Percentiles rank a stretch among this genome's conserved stretches.
Evolutionary conservation across 1,139 yeast species (phyloP).

Genomic region (Hansenula lynferdii): DNA sequence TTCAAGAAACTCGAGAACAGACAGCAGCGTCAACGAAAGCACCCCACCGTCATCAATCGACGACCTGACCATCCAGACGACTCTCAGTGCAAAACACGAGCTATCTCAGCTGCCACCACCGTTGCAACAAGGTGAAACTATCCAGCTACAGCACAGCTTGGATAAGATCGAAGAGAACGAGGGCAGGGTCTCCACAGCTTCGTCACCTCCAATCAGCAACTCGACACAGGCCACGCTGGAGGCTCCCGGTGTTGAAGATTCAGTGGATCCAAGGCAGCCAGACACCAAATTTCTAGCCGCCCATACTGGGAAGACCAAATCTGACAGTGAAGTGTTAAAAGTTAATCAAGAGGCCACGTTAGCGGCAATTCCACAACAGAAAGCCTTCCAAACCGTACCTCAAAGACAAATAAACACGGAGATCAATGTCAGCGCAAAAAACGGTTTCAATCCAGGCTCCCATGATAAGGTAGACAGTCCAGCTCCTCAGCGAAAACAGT

Average conservation of each 20-base stretch:
- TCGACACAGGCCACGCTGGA: no score
- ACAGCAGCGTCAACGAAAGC: conserved; percentile 19
- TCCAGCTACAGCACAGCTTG: no score
- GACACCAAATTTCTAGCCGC: neutral
- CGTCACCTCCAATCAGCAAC: conserved; percentile 1
- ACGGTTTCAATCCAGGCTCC: no score
- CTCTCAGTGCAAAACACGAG: neutral
- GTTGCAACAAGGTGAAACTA: neutral
- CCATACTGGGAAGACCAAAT: no score
- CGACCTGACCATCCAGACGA: conserved; percentile 13
- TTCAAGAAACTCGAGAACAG: conserved; percentile 21
- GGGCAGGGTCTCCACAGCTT: neutral
- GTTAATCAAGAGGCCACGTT: no score
- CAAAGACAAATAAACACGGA: no score
- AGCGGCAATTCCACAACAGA: no score
- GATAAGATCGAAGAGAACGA: conserved; percentile 12
- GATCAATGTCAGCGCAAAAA: no score
- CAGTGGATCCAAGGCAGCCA: neutral
- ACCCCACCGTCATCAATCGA: conserved; percentile 25
- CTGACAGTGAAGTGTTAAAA: no score
- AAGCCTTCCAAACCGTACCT: no score
- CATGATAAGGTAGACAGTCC: no score
- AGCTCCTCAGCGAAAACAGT: conserved; percentile 12
- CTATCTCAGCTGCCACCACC: neutral
- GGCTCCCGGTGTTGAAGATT: no score